These are phyloP conservation scores for Hypsizygus ulmarius DNA, from an alignment of 1,284 basidiomycete species.

Conservation along the genomic window DNA sequence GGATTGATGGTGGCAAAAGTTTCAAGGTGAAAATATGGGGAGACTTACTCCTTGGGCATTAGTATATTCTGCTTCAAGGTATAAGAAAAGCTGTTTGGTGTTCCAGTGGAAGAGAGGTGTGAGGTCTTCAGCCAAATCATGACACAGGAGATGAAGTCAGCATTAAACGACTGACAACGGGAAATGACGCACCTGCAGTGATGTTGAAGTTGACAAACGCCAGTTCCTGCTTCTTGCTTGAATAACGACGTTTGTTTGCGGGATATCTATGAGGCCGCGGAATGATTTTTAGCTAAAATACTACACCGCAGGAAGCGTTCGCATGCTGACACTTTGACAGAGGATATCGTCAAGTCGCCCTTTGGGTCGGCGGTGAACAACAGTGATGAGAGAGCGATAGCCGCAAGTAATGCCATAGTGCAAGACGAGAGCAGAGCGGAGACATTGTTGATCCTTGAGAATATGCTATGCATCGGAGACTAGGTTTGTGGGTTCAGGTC, in stretches of 20 bases:
- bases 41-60: conserved; percentile 64
- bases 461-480: conserved; percentile 60
- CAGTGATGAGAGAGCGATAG: conserved; percentile 70
- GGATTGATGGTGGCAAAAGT: not conserved
- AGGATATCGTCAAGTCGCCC: conserved; percentile 55
- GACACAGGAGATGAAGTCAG: not conserved
- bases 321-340: conserved; percentile 67
- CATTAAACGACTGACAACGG: not conserved
- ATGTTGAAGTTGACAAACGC: conserved; percentile 78
- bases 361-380: conserved; percentile 59
- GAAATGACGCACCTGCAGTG: conserved; percentile 58
- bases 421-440: conserved; percentile 78
- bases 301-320: not conserved
- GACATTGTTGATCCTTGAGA: conserved; percentile 69
- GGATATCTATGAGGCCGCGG: conserved; percentile 48
- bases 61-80: conserved; percentile 77
- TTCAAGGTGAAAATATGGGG: not conserved
- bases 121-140: conserved; percentile 52
- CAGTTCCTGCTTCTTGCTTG: conserved; percentile 62
- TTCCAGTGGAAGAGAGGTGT: conserved; percentile 89
- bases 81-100: conserved; percentile 90
- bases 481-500: not conserved
- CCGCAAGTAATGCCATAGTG: conserved; percentile 70
- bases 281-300: conserved; percentile 8
- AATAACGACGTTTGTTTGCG: conserved; percentile 54